phyloP scores from a whole-genome alignment of 192 early-diverging fungal species.

The Coemansia brasiliensis region DNA sequence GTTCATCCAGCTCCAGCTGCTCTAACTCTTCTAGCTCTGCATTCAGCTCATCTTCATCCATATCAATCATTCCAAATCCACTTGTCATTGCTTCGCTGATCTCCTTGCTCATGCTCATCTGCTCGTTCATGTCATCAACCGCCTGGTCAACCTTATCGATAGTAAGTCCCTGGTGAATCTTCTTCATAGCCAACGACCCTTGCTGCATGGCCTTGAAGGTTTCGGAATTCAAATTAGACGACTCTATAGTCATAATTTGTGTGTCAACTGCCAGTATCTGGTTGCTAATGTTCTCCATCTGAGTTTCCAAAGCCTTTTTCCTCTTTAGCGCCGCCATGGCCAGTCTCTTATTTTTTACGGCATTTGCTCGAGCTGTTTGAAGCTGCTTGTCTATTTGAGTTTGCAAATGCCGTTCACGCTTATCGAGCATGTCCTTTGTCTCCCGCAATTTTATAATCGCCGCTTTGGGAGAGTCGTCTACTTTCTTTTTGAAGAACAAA shows the following conservation, averaged over 20 bases:
- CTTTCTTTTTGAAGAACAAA: conserved; percentile 67
- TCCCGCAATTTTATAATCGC: conserved; percentile 92
- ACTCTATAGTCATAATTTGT: conserved; percentile 95
- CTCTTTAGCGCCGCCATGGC: conserved; percentile 95
- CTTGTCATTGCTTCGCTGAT: conserved; percentile 90
- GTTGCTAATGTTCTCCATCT: conserved; percentile 86
- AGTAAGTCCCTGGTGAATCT: conserved; percentile 79
- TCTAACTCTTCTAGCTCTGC: conserved; percentile 90
- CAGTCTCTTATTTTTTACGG: conserved; percentile 82
- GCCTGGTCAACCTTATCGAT: conserved; percentile 94
- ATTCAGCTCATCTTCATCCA: conserved; percentile 92
- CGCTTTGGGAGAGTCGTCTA: conserved; percentile 79
- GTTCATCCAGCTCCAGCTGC: conserved; percentile 87
- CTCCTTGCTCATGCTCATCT: conserved; percentile 96
- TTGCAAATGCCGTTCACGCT: conserved; percentile 85
- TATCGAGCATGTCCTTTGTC: conserved; percentile 91
- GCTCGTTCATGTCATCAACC: conserved; percentile 96
- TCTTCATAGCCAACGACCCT: conserved; percentile 91
- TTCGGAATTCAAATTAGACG: conserved; percentile 92
- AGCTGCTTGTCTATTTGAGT: conserved; percentile 84
- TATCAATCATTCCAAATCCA: conserved; percentile 74
- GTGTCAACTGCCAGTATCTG: conserved; percentile 89
- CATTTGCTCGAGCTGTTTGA: conserved; percentile 83
- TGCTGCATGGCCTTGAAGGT: conserved; percentile 93
- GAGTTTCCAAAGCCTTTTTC: conserved; percentile 81